A percentile compares a stretch with the other conserved stretches of the same genome.
Conservation (phyloP, 805 yeast genomes). For the Starmerella stigmatis region DNA sequence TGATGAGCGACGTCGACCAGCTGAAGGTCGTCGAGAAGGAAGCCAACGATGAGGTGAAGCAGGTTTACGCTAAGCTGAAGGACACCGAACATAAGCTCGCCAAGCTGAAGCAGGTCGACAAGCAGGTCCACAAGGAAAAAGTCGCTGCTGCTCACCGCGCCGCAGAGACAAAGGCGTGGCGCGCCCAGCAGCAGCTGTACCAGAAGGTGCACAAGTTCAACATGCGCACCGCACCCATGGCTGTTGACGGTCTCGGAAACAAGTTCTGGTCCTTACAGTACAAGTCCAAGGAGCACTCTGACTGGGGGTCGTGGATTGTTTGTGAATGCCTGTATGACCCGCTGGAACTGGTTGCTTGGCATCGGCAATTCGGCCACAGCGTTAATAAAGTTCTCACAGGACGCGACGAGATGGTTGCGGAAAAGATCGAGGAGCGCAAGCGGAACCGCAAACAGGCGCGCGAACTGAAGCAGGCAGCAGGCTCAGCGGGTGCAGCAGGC, state of each 20-base stretch:
- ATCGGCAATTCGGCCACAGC: conserved; percentile 12
- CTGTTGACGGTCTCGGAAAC: conserved; percentile 30
- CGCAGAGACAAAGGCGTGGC: conserved; percentile 23
- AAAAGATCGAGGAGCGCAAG: conserved; percentile 14
- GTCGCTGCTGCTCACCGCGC: conserved; percentile 25
- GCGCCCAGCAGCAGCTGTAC: conserved; percentile 27
- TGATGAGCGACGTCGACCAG: conserved; percentile 29
- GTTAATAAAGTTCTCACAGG: conserved; percentile 7
- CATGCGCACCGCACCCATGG: conserved; percentile 30
- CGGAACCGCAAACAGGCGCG: conserved; percentile 5
- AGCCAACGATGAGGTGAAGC: conserved; percentile 26
- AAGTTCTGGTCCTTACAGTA: conserved; percentile 33
- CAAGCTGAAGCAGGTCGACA: conserved; percentile 21
- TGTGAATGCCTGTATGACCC: conserved; percentile 24
- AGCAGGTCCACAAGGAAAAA: conserved; percentile 25
- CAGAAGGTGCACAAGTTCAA: conserved; percentile 26
- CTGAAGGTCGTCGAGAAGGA: conserved; percentile 25
- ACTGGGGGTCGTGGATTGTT: conserved; percentile 32
- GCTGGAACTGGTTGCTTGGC: conserved; percentile 7
- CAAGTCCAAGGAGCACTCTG: conserved; percentile 24
- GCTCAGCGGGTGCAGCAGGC: too few species aligned
- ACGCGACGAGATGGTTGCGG: conserved; percentile 18
- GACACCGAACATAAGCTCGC: conserved; percentile 23
- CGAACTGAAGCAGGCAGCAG: background rate
- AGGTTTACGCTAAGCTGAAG: conserved; percentile 23